Conservation (phyloP, 768 basidiomycete species). For the Phallus indusiatus region DNA sequence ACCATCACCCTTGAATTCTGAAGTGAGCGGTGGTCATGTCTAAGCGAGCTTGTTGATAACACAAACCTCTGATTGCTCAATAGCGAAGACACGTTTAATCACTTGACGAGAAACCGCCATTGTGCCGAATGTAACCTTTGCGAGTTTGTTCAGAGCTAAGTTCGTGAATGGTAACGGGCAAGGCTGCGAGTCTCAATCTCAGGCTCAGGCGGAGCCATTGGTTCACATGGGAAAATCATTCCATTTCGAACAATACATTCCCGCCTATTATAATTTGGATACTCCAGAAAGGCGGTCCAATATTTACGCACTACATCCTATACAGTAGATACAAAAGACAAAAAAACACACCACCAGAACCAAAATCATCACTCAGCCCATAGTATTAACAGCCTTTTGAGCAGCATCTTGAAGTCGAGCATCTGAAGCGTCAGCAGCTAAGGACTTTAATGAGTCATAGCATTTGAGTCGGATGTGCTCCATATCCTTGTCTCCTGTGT, state of each 20-base stretch:
- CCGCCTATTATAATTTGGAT: not conserved
- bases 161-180: not conserved
- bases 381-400: not conserved
- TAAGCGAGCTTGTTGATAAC: not conserved
- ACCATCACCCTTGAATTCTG: conserved; percentile 52
- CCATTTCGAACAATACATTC: not conserved
- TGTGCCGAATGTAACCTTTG: not conserved
- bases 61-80: conserved; percentile 61
- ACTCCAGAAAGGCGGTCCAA: not conserved
- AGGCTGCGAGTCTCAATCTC: not conserved
- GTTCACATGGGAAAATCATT: not conserved
- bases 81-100: conserved; percentile 64
- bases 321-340: conserved; percentile 7
- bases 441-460: not conserved
- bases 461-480: not conserved
- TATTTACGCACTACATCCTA: not conserved
- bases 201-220: not conserved
- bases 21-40: not conserved
- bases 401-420: conserved; percentile 1
- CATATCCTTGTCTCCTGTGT: conserved; percentile 32
- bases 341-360: not conserved
- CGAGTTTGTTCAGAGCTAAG: not conserved
- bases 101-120: conserved; percentile 53
- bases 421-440: not conserved
- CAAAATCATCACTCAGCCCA: not conserved